Base-by-base conservation (phyloP, 78 protist genomes). In the Anaeramoeba flamelloides region DNA sequence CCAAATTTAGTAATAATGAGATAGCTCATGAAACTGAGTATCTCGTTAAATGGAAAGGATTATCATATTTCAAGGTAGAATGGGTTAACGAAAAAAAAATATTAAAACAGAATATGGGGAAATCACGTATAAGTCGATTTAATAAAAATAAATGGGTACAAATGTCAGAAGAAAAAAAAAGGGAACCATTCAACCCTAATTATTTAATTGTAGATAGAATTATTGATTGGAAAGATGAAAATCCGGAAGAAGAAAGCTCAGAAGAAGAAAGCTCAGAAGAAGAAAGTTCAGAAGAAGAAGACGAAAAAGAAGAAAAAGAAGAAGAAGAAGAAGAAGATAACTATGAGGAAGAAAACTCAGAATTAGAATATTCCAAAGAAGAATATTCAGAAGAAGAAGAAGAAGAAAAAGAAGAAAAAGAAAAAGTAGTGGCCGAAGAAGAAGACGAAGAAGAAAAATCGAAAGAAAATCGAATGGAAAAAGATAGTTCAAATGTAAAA, bases 31-130 rank as follows among this genome's bases (percentile, higher is more conserved):
- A 65, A n/a, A 30, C 74, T n/a, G 82, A 79, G 75, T 79, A 12
- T 36, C 82, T 79, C 39, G 75, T 80, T 22, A 80, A 80, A 41
- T 80, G 83, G 83, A 1, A 1, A 1, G 83, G 74, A 32, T 37
- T 2, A 34, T 80, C 83, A 37, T 80, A 80, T 39, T 22, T 65
- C 26, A 76, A 80, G 31, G 69, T 76, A 76, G 1, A 76, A 36
- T 80, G 83, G 83, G 74, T 17, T 76, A 30, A 12, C 78, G 26
- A 41, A 22, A 26, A 41, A 76, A 31, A 37, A 17, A 76, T 17
- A 30, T 76, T 76, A 41, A 41, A 12, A 17, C 34, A 76, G 22
- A 17, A 76, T 39, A 17, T 76, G 26, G 17, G 17, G 17, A 22
- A 76, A 37, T 39, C 38, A 39, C 38, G 17, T 17, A 17, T 39